Base-by-base conservation (phyloP, 148 eudicot genomes). In the Tetragonia tetragonoides region DNA sequence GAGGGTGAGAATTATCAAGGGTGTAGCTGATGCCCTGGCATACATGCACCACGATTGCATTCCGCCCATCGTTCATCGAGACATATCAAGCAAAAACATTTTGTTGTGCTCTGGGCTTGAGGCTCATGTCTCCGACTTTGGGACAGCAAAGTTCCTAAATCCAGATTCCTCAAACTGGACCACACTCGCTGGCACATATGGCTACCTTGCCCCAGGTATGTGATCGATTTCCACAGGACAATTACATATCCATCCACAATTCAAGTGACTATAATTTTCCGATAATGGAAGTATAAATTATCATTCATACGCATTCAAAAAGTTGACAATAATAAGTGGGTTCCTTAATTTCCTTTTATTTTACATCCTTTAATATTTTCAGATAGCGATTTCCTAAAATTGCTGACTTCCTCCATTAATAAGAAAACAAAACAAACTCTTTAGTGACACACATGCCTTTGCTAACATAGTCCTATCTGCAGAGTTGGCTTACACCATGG, bases 141-240 rank as follows among this genome's bases (percentile, higher is more conserved):
- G 85, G 60, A 79, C 77, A 16, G 83, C 80, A 2, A 83, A 73
- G 66, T 49, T 76, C 78, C 49, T 83, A 7, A 66, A 21, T 38
- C 80, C 81, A n/a, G 70, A 79, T 59, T 79, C 83, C 3, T 79
- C 83, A 46, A 83, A 79, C 39, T 79, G 73, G 83, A 75, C 74
- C 37, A 6, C 47, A 20, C 44, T 60, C 11, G 85, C 77, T 57
- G 85, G 85, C 42, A 79, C 85, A 28, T 83, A 71, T 15, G 85
- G 85, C 41, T 83, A 83, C 70, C 68, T 79, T 68, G 83, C 85
- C 78, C 83, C 83, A 79, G 85, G 85, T 79, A 83, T 40, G 44
- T 11, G 41, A 28, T 34, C 3, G 20, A 15, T 15, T 34, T 44
- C 8, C 8, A 8, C 4, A n/a, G n/a, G n/a, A n/a, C n/a, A n/a